Evolutionary conservation across 2,329 filamentous ascomycete genomes (phyloP), one percentile per base, ranked within the genome.

Genomic region (Trichoderma polysporum): DNA sequence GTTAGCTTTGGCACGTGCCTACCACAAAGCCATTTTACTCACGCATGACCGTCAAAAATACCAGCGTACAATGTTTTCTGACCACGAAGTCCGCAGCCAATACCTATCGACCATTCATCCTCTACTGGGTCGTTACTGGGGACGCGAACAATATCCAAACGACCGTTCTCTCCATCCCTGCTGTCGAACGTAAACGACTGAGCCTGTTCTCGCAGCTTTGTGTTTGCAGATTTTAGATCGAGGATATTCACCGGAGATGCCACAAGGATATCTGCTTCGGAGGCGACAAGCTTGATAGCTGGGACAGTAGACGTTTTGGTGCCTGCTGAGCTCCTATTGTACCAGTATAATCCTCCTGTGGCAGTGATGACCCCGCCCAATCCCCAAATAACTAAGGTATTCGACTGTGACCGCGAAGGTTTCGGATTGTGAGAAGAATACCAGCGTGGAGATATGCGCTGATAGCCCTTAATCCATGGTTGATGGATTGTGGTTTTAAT

Each of bases 11-110:
- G 3, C 4, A 3, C 4, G n/a, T 37, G 15, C 9, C 31, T 7
- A 15, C 13, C 7, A 0, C 31, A 17, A 25, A 49, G n/a, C 13
- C 5, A 10, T 12, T 7, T 12, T 4, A 77, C 79, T 76, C 66
- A 81, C 79, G 80, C 82, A 68, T 85, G 83, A 0, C 84, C 84
- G 66, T 86, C 83, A 60, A 80, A 83, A 10, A 85, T 79, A 8
- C 79, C 80, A 35, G 75, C 75, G 56, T 71, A 80, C 33, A 79
- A 52, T 0, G 75, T 74, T 29, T 71, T 69, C 2, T 60, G 68
- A 1, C 73, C 73, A 0, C 71, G 75, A 0, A 78, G 69, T 0
- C 78, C 77, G 15, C 72, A 71, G 0, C 73, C 77, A 13, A 76
- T 54, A 10, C 72, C 76, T 2, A 77, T 68, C 17, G 75, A 72